Evolutionary conservation across 305 asterid genomes (phyloP).

Genomic region (Ilex paraguariensis): DNA sequence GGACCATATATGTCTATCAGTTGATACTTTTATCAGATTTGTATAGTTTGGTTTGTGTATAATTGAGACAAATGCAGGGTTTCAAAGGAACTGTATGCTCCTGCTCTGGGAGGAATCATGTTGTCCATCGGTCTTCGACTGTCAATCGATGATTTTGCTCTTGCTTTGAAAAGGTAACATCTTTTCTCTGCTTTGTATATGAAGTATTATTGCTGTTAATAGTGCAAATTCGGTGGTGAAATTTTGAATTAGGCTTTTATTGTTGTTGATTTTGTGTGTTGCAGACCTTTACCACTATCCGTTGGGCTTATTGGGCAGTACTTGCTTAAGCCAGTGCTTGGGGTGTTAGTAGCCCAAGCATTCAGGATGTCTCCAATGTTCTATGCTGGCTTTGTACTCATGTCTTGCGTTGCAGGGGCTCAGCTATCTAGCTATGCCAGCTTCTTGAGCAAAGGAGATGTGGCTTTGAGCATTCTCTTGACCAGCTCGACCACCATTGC

Average conservation of each 20-base stretch:
- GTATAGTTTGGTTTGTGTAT: conserved; percentile 29
- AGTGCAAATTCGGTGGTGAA: not conserved
- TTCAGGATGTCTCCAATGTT: conserved; percentile 74
- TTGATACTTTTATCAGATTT: conserved; percentile 1
- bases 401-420: conserved; percentile 91
- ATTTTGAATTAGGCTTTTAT: conserved; percentile 5
- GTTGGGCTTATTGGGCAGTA: conserved; percentile 81
- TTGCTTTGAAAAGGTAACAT: conserved; percentile 74
- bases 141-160: conserved; percentile 78
- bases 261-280: conserved; percentile 5
- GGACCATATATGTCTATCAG: too few species aligned
- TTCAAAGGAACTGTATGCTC: conserved; percentile 91
- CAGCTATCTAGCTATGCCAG: conserved; percentile 95
- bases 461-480: conserved; percentile 89
- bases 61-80: conserved; percentile 90
- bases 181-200: conserved; percentile 4
- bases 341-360: conserved; percentile 69
- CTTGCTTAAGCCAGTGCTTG: conserved; percentile 67
- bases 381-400: conserved; percentile 85
- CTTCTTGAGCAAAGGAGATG: conserved; percentile 90
- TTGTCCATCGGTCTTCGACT: conserved; percentile 86
- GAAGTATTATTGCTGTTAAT: not conserved
- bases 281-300: conserved; percentile 74
- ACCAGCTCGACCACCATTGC: conserved; percentile 86
- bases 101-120: conserved; percentile 99